These are phyloP conservation scores for Luvunga scandens DNA, from an alignment of 345 rosid genomes.

Conservation along the genomic window DNA sequence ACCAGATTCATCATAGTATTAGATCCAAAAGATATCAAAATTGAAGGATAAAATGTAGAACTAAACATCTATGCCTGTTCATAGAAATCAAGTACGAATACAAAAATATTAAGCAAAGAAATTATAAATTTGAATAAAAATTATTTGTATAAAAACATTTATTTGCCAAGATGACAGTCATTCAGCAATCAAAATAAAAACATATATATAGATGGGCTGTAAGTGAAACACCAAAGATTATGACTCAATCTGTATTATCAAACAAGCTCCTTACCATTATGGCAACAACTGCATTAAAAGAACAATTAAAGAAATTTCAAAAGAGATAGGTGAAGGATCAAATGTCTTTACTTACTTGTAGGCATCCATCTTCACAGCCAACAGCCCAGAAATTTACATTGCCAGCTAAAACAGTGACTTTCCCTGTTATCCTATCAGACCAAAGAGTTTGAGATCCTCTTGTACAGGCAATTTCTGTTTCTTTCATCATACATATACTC, in stretches of 20 bases:
- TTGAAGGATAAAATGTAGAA: background rate
- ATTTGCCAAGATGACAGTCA: background rate
- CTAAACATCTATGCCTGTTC: background rate
- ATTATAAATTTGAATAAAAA: background rate
- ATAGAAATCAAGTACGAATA: background rate
- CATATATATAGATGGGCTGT: too few species aligned
- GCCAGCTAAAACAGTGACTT: conserved; percentile 92
- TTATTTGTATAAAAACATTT: background rate
- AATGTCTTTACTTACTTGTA: conserved; percentile 53
- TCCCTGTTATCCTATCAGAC: conserved; percentile 88
- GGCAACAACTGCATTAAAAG: background rate
- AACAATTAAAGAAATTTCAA: background rate
- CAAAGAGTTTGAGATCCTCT: conserved; percentile 75
- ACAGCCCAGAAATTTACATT: conserved; percentile 98
- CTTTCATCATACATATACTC: conserved; percentile 61
- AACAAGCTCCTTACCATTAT: background rate
- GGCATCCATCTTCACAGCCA: conserved; percentile 96
- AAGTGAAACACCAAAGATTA: background rate
- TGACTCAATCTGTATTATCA: background rate
- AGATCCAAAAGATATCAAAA: background rate
- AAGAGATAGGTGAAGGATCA: background rate
- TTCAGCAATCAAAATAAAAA: background rate
- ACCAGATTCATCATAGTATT: background rate
- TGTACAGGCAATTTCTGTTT: conserved; percentile 80
- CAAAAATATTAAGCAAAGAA: background rate